Conservation (phyloP, 2,329 filamentous ascomycete genomes). For the Alternaria hordeiaustralica region DNA sequence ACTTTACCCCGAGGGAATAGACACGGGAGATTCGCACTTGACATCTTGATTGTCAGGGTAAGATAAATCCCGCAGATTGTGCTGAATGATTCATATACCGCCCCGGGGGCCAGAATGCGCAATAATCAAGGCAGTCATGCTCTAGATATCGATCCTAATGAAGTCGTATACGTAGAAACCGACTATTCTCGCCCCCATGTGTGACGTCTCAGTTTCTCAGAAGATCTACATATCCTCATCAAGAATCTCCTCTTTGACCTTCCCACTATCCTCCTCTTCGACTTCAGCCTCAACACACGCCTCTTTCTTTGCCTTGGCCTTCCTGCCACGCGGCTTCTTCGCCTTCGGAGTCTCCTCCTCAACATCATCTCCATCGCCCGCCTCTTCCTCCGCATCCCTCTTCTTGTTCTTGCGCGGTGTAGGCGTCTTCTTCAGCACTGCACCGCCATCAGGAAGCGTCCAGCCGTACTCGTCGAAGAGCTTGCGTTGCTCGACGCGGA, state of each 20-base stretch:
- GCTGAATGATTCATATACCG: background rate
- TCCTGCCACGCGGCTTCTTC: background rate
- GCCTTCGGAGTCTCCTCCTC: background rate
- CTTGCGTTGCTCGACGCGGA: background rate
- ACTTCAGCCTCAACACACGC: background rate
- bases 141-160: background rate
- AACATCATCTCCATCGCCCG: background rate
- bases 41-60: background rate
- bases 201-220: background rate
- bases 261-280: background rate
- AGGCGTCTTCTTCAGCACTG: background rate
- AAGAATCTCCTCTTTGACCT: conserved; percentile 8
- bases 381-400: background rate
- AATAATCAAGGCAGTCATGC: background rate
- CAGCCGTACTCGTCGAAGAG: background rate
- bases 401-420: conserved; percentile 9
- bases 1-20: background rate
- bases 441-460: background rate
- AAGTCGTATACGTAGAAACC: background rate
- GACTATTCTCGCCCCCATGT: background rate
- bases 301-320: conserved; percentile 18
- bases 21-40: background rate
- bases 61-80: background rate
- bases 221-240: background rate
- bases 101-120: background rate